phyloP scores from a whole-genome alignment of 345 rosid genomes.

The rapeseed (Brassica napus) region DNA sequence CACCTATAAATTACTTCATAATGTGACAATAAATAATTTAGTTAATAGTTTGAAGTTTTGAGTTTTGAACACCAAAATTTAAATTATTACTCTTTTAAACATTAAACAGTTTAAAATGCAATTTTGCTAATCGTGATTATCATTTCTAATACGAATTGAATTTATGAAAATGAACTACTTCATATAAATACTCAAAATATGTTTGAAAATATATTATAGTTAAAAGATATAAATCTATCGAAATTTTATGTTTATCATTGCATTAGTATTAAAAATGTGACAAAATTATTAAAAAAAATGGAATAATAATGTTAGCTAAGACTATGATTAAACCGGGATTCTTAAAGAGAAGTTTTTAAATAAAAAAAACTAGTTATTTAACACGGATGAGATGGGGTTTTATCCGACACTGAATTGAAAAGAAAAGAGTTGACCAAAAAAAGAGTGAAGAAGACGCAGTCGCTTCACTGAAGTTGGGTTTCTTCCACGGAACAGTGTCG shows the following conservation, averaged over 20 bases:
- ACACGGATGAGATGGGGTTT: no score
- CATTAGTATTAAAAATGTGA: neutral
- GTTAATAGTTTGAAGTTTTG: neutral
- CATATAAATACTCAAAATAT: neutral
- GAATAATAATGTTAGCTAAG: no score
- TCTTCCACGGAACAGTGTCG: neutral
- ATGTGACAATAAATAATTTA: neutral
- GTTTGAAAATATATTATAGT: neutral
- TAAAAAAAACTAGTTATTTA: no score
- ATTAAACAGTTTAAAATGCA: no score
- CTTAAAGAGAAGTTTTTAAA: no score
- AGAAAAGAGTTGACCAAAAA: neutral
- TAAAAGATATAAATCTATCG: no score
- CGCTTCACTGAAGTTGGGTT: neutral
- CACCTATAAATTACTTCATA: neutral
- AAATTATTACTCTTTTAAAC: neutral
- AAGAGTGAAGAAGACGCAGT: neutral
- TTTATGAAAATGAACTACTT: neutral
- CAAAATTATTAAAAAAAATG: no score
- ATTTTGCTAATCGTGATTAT: neutral
- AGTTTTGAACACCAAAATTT: neutral
- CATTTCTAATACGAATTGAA: neutral
- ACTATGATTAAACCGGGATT: no score
- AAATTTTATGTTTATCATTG: neutral
- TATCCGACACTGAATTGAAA: neutral